A percentile compares a stretch with the other conserved stretches of the same genome.
Conservation (phyloP, 2,329 filamentous ascomycete genomes). For the Ascochyta pisi region DNA sequence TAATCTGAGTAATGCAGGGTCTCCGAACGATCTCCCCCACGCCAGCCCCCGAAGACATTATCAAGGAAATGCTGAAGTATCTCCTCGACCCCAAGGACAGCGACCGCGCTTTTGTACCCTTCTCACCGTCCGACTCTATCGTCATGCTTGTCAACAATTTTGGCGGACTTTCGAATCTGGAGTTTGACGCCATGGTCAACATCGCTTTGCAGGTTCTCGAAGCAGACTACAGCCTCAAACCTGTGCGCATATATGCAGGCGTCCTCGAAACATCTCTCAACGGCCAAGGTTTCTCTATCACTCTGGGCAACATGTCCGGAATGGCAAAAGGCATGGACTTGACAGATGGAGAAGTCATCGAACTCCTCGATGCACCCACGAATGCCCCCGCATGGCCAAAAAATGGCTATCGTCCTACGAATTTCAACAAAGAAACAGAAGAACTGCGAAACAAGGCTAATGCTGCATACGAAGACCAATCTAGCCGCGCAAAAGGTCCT, state of each 20-base stretch:
- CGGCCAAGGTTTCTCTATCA: conserved; percentile 63
- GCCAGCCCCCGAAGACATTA: conserved; percentile 57
- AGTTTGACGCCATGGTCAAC: conserved; percentile 57
- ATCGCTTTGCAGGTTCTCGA: conserved; percentile 52
- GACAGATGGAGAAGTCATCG: conserved; percentile 52
- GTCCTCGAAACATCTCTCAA: conserved; percentile 63
- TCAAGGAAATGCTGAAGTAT: conserved; percentile 57
- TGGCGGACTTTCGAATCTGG: conserved; percentile 56
- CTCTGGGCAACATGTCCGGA: conserved; percentile 59
- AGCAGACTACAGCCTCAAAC: conserved; percentile 57
- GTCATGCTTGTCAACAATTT: conserved; percentile 59
- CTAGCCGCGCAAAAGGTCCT: conserved; percentile 32
- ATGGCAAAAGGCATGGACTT: conserved; percentile 52
- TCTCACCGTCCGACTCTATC: conserved; percentile 54
- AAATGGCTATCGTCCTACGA: conserved; percentile 51
- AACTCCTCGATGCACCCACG: conserved; percentile 59
- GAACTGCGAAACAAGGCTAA: conserved; percentile 40
- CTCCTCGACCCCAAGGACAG: conserved; percentile 57
- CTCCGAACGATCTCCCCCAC: conserved; percentile 56
- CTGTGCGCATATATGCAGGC: conserved; percentile 56
- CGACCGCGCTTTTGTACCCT: conserved; percentile 59
- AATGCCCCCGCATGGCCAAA: conserved; percentile 61
- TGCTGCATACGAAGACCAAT: conserved; percentile 28
- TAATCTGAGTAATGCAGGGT: conserved; percentile 40
- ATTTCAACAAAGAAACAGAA: conserved; percentile 35